Evolutionary conservation across 208 protist species (phyloP).

Genomic region (Endotrypanum monterogeii): DNA sequence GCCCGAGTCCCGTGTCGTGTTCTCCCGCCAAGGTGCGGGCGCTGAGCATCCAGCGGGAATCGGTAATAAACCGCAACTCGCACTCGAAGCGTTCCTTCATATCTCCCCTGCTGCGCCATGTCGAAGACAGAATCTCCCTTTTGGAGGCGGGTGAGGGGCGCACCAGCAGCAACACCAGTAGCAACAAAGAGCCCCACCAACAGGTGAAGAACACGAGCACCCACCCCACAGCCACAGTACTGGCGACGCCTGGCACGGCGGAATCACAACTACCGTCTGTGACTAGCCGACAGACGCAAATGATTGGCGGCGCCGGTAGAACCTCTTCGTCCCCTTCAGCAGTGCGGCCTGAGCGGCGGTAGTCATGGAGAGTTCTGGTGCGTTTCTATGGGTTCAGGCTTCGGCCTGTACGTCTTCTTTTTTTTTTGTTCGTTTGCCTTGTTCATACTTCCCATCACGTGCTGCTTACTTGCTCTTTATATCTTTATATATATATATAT

Average conservation of each 20-base stretch:
- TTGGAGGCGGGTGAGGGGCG: slow-evolving; percentile 10
- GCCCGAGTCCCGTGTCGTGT: slow-evolving; percentile 34
- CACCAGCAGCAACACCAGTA: neutral
- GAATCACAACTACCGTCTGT: slow-evolving; percentile 5
- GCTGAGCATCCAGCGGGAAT: slow-evolving; percentile 53
- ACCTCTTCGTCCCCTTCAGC: slow-evolving; percentile 42
- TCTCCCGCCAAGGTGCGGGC: slow-evolving; percentile 30
- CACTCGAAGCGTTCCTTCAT: slow-evolving; percentile 26
- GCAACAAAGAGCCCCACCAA: too few species aligned
- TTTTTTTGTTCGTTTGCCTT: slow-evolving; percentile 3
- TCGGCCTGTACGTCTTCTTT: slow-evolving; percentile 9
- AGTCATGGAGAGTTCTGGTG: neutral
- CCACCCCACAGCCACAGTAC: slow-evolving; percentile 13
- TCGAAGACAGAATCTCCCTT: slow-evolving; percentile 40
- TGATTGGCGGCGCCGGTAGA: slow-evolving; percentile 9
- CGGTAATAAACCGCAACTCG: slow-evolving; percentile 31
- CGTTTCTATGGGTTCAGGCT: too few species aligned
- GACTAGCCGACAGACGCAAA: slow-evolving; percentile 25
- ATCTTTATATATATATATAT: neutral
- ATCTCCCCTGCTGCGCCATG: slow-evolving; percentile 37
- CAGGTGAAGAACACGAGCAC: neutral
- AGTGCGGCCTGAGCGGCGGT: slow-evolving; percentile 13
- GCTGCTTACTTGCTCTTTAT: neutral
- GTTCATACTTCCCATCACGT: neutral
- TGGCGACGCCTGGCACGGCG: neutral